Evolutionary conservation across 2,329 filamentous ascomycete genomes (phyloP), one percentile per base, ranked within the genome.

Genomic region (Bisporella sp.): DNA sequence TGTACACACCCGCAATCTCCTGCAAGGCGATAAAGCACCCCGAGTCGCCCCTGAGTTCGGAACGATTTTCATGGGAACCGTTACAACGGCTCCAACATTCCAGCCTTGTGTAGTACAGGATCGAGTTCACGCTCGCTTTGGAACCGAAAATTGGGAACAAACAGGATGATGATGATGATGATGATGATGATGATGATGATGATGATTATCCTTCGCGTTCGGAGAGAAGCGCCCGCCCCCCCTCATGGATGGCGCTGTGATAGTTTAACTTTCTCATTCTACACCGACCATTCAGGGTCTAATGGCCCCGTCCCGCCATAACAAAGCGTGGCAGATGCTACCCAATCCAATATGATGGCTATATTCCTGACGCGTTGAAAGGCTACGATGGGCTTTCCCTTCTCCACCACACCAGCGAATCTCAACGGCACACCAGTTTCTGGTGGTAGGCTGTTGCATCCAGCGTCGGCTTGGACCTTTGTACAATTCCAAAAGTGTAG

Each of bases 401-500:
- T 12, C 35, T 50, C 48, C 44, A 46, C 48, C 41, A 7, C 28
- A 33, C 31, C 29, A 21, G 37, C 37, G 44, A 46, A 46, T 46
- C 44, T 12, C 44, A 39, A n/a, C n/a, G 9, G 35, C 13, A 47
- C 21, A 21, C 21, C 21, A 21, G 21, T 21, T 21, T 21, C 21
- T 21, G 21, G 21, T 21, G 21, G 21, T 21, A 21, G 2, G 21
- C 21, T 21, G 21, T 21, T 21, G 21, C 21, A 21, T 21, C 21
- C 3, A 3, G 21, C 21, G 21, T 21, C 21, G 21, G 21, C 21
- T 21, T 21, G 21, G 21, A 21, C 21, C 21, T 21, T 21, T 21
- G 21, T 3, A 21, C 21, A 21, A 3, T 21, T 2, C 21, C 21
- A 21, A 21, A 21, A 21, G 21, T 21, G 21, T 3, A 21, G 21